phyloP scores from a whole-genome alignment of 257 asterid species.

The Solanum arcanum region DNA sequence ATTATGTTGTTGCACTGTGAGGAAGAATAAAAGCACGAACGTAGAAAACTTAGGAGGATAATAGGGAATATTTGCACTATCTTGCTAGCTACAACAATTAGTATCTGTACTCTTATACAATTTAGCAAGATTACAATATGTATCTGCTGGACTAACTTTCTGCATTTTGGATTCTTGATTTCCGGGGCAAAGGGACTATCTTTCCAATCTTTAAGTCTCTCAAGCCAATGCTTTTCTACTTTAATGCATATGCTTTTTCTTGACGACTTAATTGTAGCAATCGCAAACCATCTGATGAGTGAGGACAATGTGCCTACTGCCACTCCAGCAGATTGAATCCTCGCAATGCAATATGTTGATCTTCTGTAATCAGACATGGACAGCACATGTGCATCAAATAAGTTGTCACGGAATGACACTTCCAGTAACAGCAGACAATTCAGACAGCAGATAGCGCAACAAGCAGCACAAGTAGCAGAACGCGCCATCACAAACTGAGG shows the following conservation, averaged over 20 bases:
- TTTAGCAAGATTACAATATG: background rate
- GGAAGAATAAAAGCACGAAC: background rate
- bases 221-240: background rate
- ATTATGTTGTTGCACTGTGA: background rate
- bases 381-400: background rate
- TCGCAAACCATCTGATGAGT: background rate
- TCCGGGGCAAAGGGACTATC: background rate
- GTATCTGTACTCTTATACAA: background rate
- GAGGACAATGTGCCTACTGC: background rate
- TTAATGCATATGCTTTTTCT: background rate
- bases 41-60: background rate
- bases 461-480: background rate
- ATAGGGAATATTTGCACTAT: background rate
- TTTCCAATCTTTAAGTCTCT: conserved; percentile 2
- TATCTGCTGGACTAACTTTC: conserved; percentile 1
- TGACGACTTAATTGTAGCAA: background rate
- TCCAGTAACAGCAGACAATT: background rate
- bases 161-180: background rate
- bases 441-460: background rate
- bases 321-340: conserved; percentile 1
- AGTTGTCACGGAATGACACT: background rate
- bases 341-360: background rate
- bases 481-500: conserved; percentile 7
- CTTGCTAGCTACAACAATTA: background rate
- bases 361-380: background rate